Evolutionary conservation across 2,329 filamentous ascomycete genomes (phyloP).

Genomic region (Grosmannia clavigera): DNA sequence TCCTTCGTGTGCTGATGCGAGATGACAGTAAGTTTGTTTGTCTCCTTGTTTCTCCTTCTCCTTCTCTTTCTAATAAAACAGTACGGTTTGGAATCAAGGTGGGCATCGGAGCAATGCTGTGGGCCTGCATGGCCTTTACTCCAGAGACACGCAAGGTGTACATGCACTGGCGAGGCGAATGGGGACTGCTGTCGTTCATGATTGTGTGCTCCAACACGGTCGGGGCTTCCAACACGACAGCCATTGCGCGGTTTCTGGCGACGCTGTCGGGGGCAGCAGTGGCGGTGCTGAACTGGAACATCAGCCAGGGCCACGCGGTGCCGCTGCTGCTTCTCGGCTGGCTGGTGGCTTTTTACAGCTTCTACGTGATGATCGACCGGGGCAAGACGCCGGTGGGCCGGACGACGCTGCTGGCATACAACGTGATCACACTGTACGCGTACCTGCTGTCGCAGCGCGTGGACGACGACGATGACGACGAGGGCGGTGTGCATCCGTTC

Average conservation of each 20-base stretch:
- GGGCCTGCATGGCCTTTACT: conserved; percentile 81
- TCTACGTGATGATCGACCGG: conserved; percentile 77
- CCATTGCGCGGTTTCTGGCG: conserved; percentile 72
- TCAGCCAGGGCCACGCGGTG: conserved; percentile 60
- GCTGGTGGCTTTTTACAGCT: conserved; percentile 68
- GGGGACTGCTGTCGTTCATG: conserved; percentile 95
- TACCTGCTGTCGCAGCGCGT: conserved; percentile 78
- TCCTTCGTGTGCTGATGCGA: conserved; percentile 35
- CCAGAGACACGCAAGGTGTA: conserved; percentile 67
- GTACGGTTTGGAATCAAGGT: conserved; percentile 81
- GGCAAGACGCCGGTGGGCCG: conserved; percentile 82
- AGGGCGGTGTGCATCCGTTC: conserved; percentile 70
- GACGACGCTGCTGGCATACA: conserved; percentile 92
- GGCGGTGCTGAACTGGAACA: conserved; percentile 66
- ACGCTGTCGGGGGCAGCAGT: conserved; percentile 70
- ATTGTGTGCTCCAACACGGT: conserved; percentile 97
- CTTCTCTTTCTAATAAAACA: conserved; percentile 8
- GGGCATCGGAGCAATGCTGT: conserved; percentile 76
- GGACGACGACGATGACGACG: conserved; percentile 72
- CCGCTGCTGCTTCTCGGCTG: conserved; percentile 72
- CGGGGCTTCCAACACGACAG: conserved; percentile 88
- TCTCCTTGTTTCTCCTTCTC: conserved; percentile 1
- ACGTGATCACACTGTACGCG: conserved; percentile 85
- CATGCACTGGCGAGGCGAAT: conserved; percentile 84
- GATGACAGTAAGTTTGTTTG: conserved; percentile 33